A percentile compares a stretch with the other conserved stretches of the same genome.
Conservation (phyloP, 1,284 basidiomycete genomes). For the Cryptococcus sp. region DNA sequence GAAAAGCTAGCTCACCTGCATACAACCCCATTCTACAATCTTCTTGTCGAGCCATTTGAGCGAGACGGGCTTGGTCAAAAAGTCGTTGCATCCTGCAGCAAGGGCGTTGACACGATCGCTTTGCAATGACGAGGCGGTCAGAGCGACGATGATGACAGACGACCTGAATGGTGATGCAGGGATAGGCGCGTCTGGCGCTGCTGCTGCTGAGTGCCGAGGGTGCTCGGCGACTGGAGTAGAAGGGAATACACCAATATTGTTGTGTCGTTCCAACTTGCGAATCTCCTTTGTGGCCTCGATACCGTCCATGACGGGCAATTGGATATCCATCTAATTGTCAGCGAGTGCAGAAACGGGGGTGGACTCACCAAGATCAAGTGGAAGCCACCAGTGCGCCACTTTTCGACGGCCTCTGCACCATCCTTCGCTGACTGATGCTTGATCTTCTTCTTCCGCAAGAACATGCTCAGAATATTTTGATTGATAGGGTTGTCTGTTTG, state of each 20-base stretch:
- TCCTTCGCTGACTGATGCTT: constrained; percentile 94
- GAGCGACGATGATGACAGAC: constrained; percentile 96
- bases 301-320: constrained; percentile 98
- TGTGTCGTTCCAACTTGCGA: constrained; percentile 73
- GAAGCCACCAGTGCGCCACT: constrained; percentile 91
- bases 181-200: constrained; percentile 7
- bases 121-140: constrained; percentile 91
- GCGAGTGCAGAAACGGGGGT: neutral
- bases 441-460: constrained; percentile 95
- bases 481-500: constrained; percentile 94
- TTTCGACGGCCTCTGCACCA: constrained; percentile 92
- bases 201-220: constrained; percentile 36
- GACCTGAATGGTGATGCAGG: constrained; percentile 72
- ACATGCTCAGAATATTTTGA: constrained; percentile 91
- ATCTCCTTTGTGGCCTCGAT: constrained; percentile 98
- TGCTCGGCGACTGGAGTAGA: constrained; percentile 64
- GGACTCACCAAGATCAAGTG: constrained; percentile 86
- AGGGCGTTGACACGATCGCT: constrained; percentile 93
- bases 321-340: constrained; percentile 88
- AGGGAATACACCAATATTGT: constrained; percentile 71
- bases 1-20: constrained; percentile 46
- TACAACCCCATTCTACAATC: constrained; percentile 91
- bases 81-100: constrained; percentile 98
- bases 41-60: constrained; percentile 96
- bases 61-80: constrained; percentile 95